phyloP scores from a whole-genome alignment of 2,329 filamentous ascomycete species.

The Alternaria infectoria region DNA sequence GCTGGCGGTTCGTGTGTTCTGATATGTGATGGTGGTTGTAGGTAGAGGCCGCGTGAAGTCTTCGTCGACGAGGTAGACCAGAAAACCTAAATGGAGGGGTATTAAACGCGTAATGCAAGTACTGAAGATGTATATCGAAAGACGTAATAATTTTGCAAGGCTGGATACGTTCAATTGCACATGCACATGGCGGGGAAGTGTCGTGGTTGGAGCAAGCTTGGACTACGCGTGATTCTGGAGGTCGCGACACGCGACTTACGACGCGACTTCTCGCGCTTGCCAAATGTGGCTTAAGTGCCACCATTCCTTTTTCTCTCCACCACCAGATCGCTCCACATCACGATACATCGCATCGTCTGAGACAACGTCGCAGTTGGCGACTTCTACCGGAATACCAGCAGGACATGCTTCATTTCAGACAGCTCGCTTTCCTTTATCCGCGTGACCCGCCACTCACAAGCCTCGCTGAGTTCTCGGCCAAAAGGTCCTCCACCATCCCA shows the following conservation, averaged over 20 bases:
- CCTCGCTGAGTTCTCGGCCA: background rate
- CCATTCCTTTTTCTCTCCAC: conserved; percentile 1
- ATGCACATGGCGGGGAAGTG: conserved; percentile 17
- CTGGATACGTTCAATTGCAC: conserved; percentile 12
- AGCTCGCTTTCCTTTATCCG: background rate
- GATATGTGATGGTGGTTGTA: background rate
- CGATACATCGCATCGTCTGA: background rate
- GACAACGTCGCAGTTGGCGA: background rate
- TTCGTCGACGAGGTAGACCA: background rate
- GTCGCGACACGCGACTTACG: conserved; percentile 8
- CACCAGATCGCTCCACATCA: background rate
- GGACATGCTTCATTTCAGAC: background rate
- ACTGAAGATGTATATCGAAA: background rate
- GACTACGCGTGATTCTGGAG: conserved; percentile 10
- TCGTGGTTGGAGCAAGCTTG: conserved; percentile 8
- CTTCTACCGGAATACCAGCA: background rate
- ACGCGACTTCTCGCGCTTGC: conserved; percentile 15
- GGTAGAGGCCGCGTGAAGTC: background rate
- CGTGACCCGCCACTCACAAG: background rate
- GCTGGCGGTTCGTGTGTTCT: background rate
- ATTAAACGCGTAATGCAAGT: background rate
- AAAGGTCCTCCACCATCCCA: background rate
- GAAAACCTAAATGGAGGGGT: background rate
- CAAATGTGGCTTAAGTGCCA: conserved; percentile 17
- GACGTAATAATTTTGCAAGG: background rate